Conservation (phyloP, 2,329 filamentous ascomycete species). For the Colletotrichum zoysiae region DNA sequence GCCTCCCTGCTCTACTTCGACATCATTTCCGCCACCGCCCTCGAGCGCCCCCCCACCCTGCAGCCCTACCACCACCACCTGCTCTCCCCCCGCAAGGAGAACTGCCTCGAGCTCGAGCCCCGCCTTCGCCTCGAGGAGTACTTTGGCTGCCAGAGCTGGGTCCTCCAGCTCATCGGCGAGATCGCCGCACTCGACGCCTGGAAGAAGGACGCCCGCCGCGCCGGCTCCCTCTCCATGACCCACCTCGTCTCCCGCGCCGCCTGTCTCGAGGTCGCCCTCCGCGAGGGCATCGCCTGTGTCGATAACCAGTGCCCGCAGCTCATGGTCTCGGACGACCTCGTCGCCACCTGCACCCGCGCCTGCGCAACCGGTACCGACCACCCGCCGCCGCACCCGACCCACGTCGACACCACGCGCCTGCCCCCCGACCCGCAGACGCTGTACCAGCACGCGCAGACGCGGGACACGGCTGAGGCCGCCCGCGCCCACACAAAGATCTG, state of each 20-base stretch:
- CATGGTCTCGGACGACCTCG: slow-evolving; percentile 23
- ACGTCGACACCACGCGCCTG: slow-evolving; percentile 34
- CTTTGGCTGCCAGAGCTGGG: slow-evolving; percentile 62
- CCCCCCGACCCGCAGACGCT: slow-evolving; percentile 35
- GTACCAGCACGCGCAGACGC: slow-evolving; percentile 21
- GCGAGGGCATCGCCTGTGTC: slow-evolving; percentile 43
- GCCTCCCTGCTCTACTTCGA: slow-evolving; percentile 63
- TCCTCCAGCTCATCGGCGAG: slow-evolving; percentile 65
- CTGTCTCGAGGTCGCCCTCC: slow-evolving; percentile 38
- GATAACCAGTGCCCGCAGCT: slow-evolving; percentile 42
- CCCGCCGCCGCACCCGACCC: slow-evolving; percentile 44
- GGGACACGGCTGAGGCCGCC: slow-evolving; percentile 30
- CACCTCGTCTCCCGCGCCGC: slow-evolving; percentile 55
- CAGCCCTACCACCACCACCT: slow-evolving; percentile 55
- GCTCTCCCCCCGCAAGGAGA: slow-evolving; percentile 50
- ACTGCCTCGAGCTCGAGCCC: slow-evolving; percentile 35
- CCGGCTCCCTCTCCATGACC: slow-evolving; percentile 58
- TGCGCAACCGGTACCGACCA: slow-evolving; percentile 33
- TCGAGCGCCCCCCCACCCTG: slow-evolving; percentile 57
- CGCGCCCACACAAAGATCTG: slow-evolving; percentile 54
- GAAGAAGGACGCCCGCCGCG: slow-evolving; percentile 62
- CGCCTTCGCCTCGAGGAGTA: slow-evolving; percentile 57
- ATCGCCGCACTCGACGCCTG: slow-evolving; percentile 66
- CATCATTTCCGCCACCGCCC: slow-evolving; percentile 62
- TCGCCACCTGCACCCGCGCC: not conserved